Conservation (phyloP, 164 flowering plant species). For the Aristolochia fimbriata region DNA sequence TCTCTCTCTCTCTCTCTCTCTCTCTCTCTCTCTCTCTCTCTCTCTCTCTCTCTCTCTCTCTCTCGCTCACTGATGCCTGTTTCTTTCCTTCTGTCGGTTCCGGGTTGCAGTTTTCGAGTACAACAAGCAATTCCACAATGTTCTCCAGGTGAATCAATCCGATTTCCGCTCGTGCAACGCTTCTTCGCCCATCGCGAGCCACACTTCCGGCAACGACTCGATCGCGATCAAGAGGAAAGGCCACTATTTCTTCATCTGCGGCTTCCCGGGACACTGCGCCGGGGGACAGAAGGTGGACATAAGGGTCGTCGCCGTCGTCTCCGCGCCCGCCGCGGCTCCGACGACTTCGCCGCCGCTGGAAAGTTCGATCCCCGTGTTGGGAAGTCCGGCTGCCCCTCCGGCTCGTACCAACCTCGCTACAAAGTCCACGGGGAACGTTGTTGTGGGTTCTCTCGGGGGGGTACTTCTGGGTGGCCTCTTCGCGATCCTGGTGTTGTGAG, state of each 20-base stretch:
- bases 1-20: no score
- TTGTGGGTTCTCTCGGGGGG: no score
- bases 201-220: constrained; percentile 49
- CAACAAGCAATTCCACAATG: constrained; percentile 48
- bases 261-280: constrained; percentile 61
- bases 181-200: constrained; percentile 25
- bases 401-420: constrained; percentile 12
- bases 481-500: background rate
- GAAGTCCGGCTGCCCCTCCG: constrained; percentile 11
- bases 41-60: no score
- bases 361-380: constrained; percentile 6
- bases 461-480: background rate
- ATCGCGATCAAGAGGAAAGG: constrained; percentile 29
- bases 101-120: constrained; percentile 39
- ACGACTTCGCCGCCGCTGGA: background rate
- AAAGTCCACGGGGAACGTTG: no score
- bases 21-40: no score
- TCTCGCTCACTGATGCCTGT: background rate
- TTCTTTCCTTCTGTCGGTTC: background rate
- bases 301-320: constrained; percentile 11
- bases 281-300: constrained; percentile 64
- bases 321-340: background rate
- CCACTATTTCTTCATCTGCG: constrained; percentile 55
- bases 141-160: constrained; percentile 41
- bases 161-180: constrained; percentile 50